These are phyloP conservation scores for Haberlea rhodopensis DNA, from an alignment of 257 asterid genomes.

Conservation along the genomic window DNA sequence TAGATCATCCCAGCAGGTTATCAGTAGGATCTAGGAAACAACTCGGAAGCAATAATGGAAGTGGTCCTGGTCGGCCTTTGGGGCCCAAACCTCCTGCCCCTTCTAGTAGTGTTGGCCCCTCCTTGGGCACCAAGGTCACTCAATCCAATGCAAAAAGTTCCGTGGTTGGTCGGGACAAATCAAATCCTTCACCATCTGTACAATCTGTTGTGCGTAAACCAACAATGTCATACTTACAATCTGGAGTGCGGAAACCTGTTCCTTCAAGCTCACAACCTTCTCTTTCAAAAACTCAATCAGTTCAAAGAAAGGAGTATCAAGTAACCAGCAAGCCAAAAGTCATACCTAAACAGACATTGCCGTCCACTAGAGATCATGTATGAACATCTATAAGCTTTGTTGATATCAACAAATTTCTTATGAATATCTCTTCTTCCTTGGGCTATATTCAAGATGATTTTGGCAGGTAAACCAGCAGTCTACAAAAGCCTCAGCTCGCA, in stretches of 20 bases:
- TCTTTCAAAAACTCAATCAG: slow-evolving; percentile 38
- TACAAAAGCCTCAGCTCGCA: slow-evolving; percentile 38
- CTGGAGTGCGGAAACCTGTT: slow-evolving; percentile 33
- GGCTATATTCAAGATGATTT: slow-evolving; percentile 2
- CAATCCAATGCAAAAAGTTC: slow-evolving; percentile 37
- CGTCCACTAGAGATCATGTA: slow-evolving; percentile 50
- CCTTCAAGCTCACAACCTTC: slow-evolving; percentile 41
- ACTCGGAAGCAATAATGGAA: slow-evolving; percentile 48
- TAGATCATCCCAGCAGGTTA: slow-evolving; percentile 31
- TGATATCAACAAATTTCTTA: neutral
- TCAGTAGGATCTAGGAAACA: slow-evolving; percentile 46
- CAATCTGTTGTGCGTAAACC: slow-evolving; percentile 39
- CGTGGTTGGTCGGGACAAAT: slow-evolving; percentile 30
- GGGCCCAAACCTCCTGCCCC: slow-evolving; percentile 41
- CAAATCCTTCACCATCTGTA: slow-evolving; percentile 27
- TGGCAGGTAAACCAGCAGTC: slow-evolving; percentile 51
- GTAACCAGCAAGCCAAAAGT: slow-evolving; percentile 50
- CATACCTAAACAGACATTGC: slow-evolving; percentile 37
- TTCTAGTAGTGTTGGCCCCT: slow-evolving; percentile 37
- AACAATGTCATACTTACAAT: slow-evolving; percentile 23
- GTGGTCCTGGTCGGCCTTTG: slow-evolving; percentile 79
- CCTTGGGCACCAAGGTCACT: slow-evolving; percentile 38
- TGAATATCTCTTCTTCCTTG: neutral
- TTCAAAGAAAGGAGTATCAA: slow-evolving; percentile 37
- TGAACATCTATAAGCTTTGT: neutral